These are phyloP conservation scores for Trichoderma afroharzianum DNA, from an alignment of 2,329 filamentous ascomycete genomes.

Conservation along the genomic window DNA sequence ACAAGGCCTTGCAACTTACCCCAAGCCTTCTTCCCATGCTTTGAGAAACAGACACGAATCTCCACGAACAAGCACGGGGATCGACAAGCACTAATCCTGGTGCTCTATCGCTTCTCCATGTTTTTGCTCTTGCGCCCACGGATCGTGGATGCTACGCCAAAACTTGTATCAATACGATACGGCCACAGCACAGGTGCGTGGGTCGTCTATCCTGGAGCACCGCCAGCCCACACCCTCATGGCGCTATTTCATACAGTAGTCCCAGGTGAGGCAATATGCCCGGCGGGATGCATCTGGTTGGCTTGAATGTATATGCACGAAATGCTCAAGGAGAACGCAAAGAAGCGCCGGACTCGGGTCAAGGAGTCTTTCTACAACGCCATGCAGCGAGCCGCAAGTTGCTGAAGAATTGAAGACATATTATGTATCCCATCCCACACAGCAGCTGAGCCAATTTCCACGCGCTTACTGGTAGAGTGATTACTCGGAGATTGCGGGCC, in stretches of 20 bases:
- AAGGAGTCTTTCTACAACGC: neutral
- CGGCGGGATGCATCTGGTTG: neutral
- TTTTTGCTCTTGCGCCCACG: conserved; percentile 14
- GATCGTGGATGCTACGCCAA: conserved; percentile 13
- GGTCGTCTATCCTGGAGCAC: conserved; percentile 7
- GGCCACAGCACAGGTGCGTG: conserved; percentile 2
- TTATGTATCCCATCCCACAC: neutral
- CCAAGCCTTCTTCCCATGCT: neutral
- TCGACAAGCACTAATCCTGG: conserved; percentile 15
- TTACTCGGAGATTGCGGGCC: conserved; percentile 7
- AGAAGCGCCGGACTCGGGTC: neutral
- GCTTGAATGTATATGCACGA: conserved; percentile 6
- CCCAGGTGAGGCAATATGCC: conserved; percentile 17
- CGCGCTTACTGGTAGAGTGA: neutral
- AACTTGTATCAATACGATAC: neutral
- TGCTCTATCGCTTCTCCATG: conserved; percentile 16
- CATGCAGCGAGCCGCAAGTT: conserved; percentile 1
- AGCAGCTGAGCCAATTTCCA: neutral
- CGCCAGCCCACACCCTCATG: conserved; percentile 13
- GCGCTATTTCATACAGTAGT: conserved; percentile 21
- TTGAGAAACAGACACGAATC: neutral
- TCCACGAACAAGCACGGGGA: conserved; percentile 17
- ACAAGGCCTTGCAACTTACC: neutral
- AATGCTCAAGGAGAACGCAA: conserved; percentile 10
- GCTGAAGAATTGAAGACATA: neutral